phyloP scores from a whole-genome alignment of 495 filamentous ascomycete species.

The Xylaria flabelliformis region DNA sequence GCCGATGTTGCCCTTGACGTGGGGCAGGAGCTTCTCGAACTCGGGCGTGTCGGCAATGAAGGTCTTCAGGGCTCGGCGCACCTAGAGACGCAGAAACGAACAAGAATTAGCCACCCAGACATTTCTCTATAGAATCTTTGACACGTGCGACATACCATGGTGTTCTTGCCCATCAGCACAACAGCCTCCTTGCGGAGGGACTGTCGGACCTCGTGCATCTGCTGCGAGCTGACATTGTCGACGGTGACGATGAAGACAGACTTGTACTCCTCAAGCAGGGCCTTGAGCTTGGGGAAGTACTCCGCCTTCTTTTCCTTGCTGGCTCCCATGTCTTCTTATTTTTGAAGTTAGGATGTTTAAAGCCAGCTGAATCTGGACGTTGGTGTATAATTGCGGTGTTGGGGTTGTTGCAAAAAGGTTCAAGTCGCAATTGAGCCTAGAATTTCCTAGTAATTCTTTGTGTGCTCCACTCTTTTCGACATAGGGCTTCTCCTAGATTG shows the following conservation, averaged over 20 bases:
- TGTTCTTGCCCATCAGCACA: constrained; percentile 99
- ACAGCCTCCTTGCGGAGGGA: constrained; percentile 86
- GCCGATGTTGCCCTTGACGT: constrained; percentile 96
- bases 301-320: constrained; percentile 89
- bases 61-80: constrained; percentile 96
- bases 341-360: constrained; percentile 97
- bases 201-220: constrained; percentile 99
- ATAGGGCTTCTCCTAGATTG: constrained; percentile 27
- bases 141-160: constrained; percentile 72
- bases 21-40: constrained; percentile 94
- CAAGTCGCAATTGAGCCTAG: constrained; percentile 24
- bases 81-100: constrained; percentile 51
- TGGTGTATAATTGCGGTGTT: constrained; percentile 27
- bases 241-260: constrained; percentile 96
- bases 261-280: constrained; percentile 87
- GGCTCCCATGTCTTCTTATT: constrained; percentile 99
- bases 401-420: constrained; percentile 23
- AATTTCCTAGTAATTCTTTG: constrained; percentile 44
- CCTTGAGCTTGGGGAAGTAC: constrained; percentile 99
- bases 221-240: constrained; percentile 97
- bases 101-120: constrained; percentile 8
- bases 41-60: constrained; percentile 91
- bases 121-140: not conserved
- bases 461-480: constrained; percentile 26
- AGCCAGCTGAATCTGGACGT: constrained; percentile 61